Evolutionary conservation across 768 basidiomycete genomes (phyloP).

Genomic region (Mycena galopus): DNA sequence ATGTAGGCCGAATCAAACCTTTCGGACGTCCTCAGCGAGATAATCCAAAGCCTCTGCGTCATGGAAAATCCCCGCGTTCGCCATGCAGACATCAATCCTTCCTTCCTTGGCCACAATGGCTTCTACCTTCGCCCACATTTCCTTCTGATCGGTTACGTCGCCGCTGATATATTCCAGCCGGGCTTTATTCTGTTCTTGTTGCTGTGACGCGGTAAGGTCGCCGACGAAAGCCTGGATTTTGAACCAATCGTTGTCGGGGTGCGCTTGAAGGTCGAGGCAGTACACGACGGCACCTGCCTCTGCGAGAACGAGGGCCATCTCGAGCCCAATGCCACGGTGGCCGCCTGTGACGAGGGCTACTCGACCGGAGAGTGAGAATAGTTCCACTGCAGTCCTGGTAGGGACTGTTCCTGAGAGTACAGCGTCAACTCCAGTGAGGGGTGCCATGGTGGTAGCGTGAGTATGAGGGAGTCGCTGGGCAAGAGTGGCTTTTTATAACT

Average conservation of each 20-base stretch:
- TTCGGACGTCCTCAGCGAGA: constrained; percentile 71
- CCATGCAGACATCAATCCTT: constrained; percentile 81
- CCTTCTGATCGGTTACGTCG: constrained; percentile 75
- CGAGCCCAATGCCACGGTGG: constrained; percentile 80
- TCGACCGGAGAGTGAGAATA: constrained; percentile 39
- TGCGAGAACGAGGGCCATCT: constrained; percentile 80
- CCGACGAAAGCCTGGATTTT: constrained; percentile 63
- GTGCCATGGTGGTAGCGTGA: no score
- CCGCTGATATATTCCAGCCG: constrained; percentile 69
- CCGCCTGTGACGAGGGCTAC: constrained; percentile 75
- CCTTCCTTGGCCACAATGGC: constrained; percentile 76
- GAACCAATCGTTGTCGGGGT: constrained; percentile 63
- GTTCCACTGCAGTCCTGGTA: no score
- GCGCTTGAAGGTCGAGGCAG: constrained; percentile 69
- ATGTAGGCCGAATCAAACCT: no score
- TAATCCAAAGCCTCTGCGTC: constrained; percentile 75
- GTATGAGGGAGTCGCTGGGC: no score
- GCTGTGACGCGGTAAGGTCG: constrained; percentile 47
- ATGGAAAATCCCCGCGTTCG: constrained; percentile 83
- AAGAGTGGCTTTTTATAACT: no score
- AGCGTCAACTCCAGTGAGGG: no score
- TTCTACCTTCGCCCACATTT: constrained; percentile 66
- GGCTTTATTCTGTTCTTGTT: constrained; percentile 25
- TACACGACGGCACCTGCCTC: constrained; percentile 72
- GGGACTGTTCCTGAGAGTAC: no score